A percentile compares a stretch with the other conserved stretches of the same genome.
These are phyloP conservation scores for Rhododendron simsii DNA, from an alignment of 148 eudicot species.

Conservation along the genomic window DNA sequence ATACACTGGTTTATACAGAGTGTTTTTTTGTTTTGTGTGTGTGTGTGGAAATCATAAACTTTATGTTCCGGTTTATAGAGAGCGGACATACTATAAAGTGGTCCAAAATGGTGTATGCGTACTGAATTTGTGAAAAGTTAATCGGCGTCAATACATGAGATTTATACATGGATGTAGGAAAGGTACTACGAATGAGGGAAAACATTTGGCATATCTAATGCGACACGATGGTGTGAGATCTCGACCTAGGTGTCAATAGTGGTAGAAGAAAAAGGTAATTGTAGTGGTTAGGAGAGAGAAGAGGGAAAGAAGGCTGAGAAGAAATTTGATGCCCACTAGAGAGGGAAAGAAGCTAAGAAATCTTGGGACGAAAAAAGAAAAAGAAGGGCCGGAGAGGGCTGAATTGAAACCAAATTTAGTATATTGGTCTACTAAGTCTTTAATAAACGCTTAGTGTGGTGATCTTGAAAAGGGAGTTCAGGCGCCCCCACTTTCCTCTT, in stretches of 20 bases:
- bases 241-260: neutral
- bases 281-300: neutral
- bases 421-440: neutral
- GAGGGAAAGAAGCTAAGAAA: neutral
- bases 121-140: neutral
- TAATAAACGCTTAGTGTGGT: neutral
- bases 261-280: neutral
- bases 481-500: neutral
- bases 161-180: neutral
- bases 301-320: neutral
- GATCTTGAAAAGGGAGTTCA: neutral
- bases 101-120: neutral
- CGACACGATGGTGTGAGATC: neutral
- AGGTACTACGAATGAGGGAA: neutral
- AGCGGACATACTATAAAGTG: neutral
- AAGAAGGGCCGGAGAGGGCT: neutral
- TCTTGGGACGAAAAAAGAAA: neutral
- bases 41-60: neutral
- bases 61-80: neutral
- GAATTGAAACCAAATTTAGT: neutral
- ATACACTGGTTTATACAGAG: neutral
- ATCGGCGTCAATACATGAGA: neutral
- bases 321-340: neutral
- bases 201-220: neutral
- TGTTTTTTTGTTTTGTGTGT: too few species aligned